Evolutionary conservation across 371 early-diverging fungal species (phyloP), one percentile per base, ranked within the genome.

Genomic region (Mortierella sp.): DNA sequence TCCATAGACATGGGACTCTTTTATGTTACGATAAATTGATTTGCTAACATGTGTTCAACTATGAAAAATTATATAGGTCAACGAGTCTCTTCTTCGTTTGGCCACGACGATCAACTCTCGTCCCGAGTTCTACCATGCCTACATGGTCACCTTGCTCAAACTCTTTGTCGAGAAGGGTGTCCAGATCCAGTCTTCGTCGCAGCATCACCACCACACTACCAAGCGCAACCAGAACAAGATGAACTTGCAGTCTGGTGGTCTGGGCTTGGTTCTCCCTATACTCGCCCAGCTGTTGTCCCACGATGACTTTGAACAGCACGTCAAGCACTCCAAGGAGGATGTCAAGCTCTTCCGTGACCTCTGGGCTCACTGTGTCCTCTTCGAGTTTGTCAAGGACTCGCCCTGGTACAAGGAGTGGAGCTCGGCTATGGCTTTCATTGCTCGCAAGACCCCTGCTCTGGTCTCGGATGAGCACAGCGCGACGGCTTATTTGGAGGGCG

Each of bases 291-390:
- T 96, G 21, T 88, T 95, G 43, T 85, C 89, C 6, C 93, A 93
- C 44, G 80, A 88, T 8, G 92, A 93, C 46, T 95, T 95, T 75
- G 88, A 91, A 32, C 92, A 92, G 6, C 94, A 94, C 72, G 76
- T 91, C 38, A 89, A 89, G 4, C 91, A 94, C 14, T 90, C 90
- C 41, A 91, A 93, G 29, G 97, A 96, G 63, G 88, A 93, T 2
- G 91, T 92, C 0, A 88, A 92, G 32, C 88, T 95, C 18, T 97
- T 96, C 90, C 92, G 98, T 46, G 97, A 97, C 82, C 90, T 95
- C 29, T 99, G 99, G 99, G 94, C 98, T 82, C 95, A 96, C 77
- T 92, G 96, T 68, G 93, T 97, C 1, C 83, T 96, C 4, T 94
- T 93, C 84, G 95, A 97, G 1, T 94, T 95, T 74, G 89, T 95